Base-by-base conservation (phyloP, 169 alveolate species). In the Plasmodium relictum region DNA sequence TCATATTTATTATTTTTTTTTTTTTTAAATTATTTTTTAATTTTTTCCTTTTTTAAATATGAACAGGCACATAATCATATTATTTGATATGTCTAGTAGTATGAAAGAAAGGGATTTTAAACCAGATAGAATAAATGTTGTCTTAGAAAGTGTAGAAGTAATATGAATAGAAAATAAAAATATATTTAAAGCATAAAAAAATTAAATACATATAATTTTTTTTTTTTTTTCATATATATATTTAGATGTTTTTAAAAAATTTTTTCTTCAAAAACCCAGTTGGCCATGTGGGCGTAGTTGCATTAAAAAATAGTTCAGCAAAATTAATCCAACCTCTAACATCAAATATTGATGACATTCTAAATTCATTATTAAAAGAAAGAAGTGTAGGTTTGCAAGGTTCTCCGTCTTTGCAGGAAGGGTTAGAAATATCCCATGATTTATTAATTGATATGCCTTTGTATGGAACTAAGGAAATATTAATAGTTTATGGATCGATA, bases 21-120 rank as follows among this genome's bases (percentile, higher is more conserved):
- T 72, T 37, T 72, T 86, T 48, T 31, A 20, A 16, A 48, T 0
- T 16, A 48, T 16, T 12, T 48, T 18, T n/a, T 52, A 18, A 18
- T 52, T 52, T 10, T 52, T 52, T 52, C 6, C 8, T 54, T 54
- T 31, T 63, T 63, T 63, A 63, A 24, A 56, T 59, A 58, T 54
- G 12, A 1, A 42, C 88, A 94, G 96, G 70, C 92, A 92, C 37
- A 52, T 94, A 59, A 91, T 94, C 41, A 92, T 94, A 48, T 37
- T 94, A 61, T 92, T 94, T 74, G 96, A 94, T 26, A 76, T 91
- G 89, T 92, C 95, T 50, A 93, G 93, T 16, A 85, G 92, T 52
- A 94, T 94, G 96, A 74, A 88, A 31, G 96, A 94, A 61, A 88
- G 92, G 72, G 96, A 94, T 68, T 94, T 94, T 73, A 94, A 94